These are phyloP conservation scores for Capsicum baccatum DNA, from an alignment of 257 asterid genomes.

Conservation along the genomic window DNA sequence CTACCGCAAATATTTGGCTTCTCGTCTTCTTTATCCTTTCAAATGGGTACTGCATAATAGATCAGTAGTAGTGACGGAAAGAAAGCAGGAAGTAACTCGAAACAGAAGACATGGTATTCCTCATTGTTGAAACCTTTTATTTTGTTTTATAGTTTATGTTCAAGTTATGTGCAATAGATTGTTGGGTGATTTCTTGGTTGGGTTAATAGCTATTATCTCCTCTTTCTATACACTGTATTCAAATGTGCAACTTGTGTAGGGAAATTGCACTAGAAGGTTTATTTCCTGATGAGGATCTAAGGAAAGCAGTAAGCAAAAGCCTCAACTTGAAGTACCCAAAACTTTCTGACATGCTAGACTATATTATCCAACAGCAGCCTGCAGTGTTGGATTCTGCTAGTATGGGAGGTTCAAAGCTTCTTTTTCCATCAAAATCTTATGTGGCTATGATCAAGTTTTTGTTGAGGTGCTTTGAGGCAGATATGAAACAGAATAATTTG, in stretches of 20 bases:
- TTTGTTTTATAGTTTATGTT: conserved; percentile 18
- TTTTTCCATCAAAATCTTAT: conserved; percentile 74
- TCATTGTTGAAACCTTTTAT: not conserved
- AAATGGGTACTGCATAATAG: conserved; percentile 15
- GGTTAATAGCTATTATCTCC: conserved; percentile 25
- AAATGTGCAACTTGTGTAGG: conserved; percentile 49
- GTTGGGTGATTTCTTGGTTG: conserved; percentile 32
- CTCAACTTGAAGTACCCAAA: conserved; percentile 65
- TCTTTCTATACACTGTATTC: conserved; percentile 27
- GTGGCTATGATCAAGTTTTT: conserved; percentile 87
- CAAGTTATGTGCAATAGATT: conserved; percentile 27
- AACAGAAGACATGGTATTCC: conserved; percentile 3
- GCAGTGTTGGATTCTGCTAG: conserved; percentile 52
- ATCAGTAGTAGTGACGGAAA: conserved; percentile 15
- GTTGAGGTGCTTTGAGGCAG: conserved; percentile 91
- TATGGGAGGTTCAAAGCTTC: conserved; percentile 58
- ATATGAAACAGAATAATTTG: conserved; percentile 51
- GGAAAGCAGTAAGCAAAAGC: conserved; percentile 51
- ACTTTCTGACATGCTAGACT: conserved; percentile 77
- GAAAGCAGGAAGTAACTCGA: conserved; percentile 1
- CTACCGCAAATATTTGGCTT: not conserved
- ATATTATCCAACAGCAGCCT: conserved; percentile 80
- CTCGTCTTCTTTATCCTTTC: conserved; percentile 8
- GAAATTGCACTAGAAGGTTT: conserved; percentile 97
- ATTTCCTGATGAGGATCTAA: conserved; percentile 81